phyloP scores from a whole-genome alignment of 2,329 filamentous ascomycete genomes.

The Cryphonectria parasitica region DNA sequence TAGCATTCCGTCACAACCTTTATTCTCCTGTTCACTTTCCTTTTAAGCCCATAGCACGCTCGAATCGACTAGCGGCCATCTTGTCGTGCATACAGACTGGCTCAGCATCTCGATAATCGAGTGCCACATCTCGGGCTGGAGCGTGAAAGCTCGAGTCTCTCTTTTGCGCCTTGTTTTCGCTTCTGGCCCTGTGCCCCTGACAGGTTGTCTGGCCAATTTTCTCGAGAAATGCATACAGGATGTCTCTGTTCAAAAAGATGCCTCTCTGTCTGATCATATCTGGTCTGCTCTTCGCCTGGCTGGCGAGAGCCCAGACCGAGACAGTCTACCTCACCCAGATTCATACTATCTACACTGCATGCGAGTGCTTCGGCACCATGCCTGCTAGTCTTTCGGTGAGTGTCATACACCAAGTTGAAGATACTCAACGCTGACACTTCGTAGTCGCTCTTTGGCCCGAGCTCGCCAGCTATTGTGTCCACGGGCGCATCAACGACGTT shows the following conservation, averaged over 20 bases:
- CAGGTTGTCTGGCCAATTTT: neutral
- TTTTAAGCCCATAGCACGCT: neutral
- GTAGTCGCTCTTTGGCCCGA: constrained; percentile 10
- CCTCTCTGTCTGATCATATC: constrained; percentile 9
- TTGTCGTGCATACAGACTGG: neutral
- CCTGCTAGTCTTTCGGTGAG: constrained; percentile 17
- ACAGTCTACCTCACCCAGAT: constrained; percentile 28
- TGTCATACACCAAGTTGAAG: neutral
- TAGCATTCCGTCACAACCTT: too few species aligned
- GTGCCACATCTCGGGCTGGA: neutral
- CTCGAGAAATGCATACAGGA: neutral
- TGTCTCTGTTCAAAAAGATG: constrained; percentile 13
- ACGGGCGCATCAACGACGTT: constrained; percentile 17
- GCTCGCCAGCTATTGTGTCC: neutral
- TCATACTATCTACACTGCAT: constrained; percentile 27
- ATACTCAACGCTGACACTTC: neutral
- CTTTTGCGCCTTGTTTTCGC: neutral
- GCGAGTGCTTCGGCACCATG: constrained; percentile 21
- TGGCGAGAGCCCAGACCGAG: constrained; percentile 17
- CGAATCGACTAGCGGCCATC: neutral
- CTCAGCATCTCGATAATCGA: neutral
- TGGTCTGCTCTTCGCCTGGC: constrained; percentile 14
- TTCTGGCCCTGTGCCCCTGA: neutral
- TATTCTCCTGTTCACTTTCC: neutral
- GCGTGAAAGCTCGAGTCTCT: neutral